These are phyloP conservation scores for Berkeleyomyces basicola DNA, from an alignment of 2,329 filamentous ascomycete species.

Conservation along the genomic window DNA sequence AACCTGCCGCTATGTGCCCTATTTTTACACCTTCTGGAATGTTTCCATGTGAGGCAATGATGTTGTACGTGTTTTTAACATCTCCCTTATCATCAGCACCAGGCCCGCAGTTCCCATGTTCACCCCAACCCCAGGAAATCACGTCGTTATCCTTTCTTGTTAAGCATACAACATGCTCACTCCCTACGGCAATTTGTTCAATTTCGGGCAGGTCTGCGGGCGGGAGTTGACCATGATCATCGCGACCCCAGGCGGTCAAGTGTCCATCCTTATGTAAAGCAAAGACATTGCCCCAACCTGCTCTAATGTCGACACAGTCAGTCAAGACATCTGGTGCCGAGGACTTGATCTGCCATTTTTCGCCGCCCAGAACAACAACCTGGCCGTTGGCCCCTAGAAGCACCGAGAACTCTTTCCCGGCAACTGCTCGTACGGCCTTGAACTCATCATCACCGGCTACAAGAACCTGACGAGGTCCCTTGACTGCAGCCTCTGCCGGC, in stretches of 20 bases:
- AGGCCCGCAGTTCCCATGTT: constrained; percentile 89
- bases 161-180: constrained; percentile 72
- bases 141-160: constrained; percentile 44
- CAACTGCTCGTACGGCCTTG: constrained; percentile 48
- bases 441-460: constrained; percentile 32
- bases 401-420: constrained; percentile 75
- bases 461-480: constrained; percentile 44
- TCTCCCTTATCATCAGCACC: constrained; percentile 40
- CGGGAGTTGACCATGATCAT: constrained; percentile 70
- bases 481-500: constrained; percentile 31
- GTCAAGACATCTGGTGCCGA: constrained; percentile 34
- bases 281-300: constrained; percentile 72
- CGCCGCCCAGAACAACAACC: constrained; percentile 51
- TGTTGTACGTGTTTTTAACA: constrained; percentile 52
- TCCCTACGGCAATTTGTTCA: constrained; percentile 58
- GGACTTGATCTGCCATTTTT: constrained; percentile 54
- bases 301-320: constrained; percentile 51
- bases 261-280: constrained; percentile 44
- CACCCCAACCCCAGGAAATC: constrained; percentile 87
- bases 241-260: constrained; percentile 61
- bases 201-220: constrained; percentile 43
- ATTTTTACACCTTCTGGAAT: constrained; percentile 36
- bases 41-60: constrained; percentile 42
- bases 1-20: constrained; percentile 59
- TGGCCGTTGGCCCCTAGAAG: constrained; percentile 29